A percentile compares a stretch with the other conserved stretches of the same genome.
Evolutionary conservation across 2,329 filamentous ascomycete genomes (phyloP).

Genomic region (Gnomoniopsis smithogilvyi): DNA sequence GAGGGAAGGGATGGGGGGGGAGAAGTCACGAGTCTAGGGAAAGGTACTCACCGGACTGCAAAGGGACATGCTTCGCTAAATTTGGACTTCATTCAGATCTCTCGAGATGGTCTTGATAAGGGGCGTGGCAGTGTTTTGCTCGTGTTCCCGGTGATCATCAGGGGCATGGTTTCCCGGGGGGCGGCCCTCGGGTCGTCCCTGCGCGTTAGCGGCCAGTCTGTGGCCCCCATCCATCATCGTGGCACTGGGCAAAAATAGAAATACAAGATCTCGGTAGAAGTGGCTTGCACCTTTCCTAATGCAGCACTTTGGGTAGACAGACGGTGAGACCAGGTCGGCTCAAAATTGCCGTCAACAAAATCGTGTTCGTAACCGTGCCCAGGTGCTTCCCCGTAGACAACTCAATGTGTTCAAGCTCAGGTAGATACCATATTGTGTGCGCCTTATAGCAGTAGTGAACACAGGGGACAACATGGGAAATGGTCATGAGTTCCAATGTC

Average conservation of each 20-base stretch:
- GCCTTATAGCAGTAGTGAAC: no score
- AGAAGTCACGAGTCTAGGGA: no score
- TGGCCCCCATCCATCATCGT: not conserved
- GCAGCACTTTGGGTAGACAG: not conserved
- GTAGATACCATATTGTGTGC: no score
- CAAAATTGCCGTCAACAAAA: not conserved
- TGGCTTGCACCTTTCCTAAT: not conserved
- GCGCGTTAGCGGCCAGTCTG: not conserved
- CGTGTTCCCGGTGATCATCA: not conserved
- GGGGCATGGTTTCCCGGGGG: not conserved
- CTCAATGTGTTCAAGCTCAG: no score
- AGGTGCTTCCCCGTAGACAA: no score
- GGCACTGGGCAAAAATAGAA: not conserved
- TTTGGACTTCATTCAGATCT: no score
- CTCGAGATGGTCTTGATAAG: not conserved
- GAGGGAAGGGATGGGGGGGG: no score
- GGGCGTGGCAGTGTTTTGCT: not conserved
- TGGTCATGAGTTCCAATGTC: no score
- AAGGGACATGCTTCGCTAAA: no score
- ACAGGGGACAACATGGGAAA: no score
- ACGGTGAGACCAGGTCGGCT: not conserved
- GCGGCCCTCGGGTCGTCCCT: slow-evolving; percentile 2
- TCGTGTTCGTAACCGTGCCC: not conserved
- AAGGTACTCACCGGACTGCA: no score
- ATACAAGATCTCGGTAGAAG: not conserved